Conservation (phyloP, 2,329 filamentous ascomycete species). For the Hypoxylon sp. region DNA sequence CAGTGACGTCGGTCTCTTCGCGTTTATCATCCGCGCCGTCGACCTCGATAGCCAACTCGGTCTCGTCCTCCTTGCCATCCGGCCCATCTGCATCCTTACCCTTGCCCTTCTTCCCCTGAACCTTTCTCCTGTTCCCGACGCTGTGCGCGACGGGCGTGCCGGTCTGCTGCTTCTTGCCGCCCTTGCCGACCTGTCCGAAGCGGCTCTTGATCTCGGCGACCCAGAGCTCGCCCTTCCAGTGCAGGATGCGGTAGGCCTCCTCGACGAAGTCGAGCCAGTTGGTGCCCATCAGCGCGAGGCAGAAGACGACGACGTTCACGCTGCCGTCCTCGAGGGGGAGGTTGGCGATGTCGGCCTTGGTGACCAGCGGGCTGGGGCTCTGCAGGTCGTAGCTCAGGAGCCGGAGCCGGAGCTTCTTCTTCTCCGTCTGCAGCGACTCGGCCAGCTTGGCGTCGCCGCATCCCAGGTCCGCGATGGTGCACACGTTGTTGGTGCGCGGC, state of each 20-base stretch:
- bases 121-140: constrained; percentile 73
- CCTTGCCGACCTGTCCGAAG: constrained; percentile 68
- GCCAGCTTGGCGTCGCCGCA: constrained; percentile 91
- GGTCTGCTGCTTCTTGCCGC: constrained; percentile 54
- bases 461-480: constrained; percentile 88
- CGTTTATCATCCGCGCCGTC: constrained; percentile 71
- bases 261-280: constrained; percentile 98
- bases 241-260: constrained; percentile 90
- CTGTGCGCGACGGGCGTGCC: constrained; percentile 69
- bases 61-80: constrained; percentile 59
- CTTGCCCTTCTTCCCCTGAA: constrained; percentile 52
- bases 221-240: constrained; percentile 96
- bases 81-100: constrained; percentile 54
- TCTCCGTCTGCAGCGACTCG: constrained; percentile 68
- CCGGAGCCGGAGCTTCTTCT: constrained; percentile 73
- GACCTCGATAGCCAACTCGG: constrained; percentile 73
- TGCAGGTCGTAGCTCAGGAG: constrained; percentile 90
- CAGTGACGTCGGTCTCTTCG: constrained; percentile 83
- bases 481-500: constrained; percentile 75
- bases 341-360: constrained; percentile 85
- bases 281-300: constrained; percentile 96
- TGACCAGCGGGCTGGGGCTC: constrained; percentile 78
- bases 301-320: constrained; percentile 92
- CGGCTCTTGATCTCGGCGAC: constrained; percentile 95
- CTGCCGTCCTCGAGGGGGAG: constrained; percentile 78